These are phyloP conservation scores for Stentor roeselii DNA, from an alignment of 73 alveolate genomes.

Conservation along the genomic window DNA sequence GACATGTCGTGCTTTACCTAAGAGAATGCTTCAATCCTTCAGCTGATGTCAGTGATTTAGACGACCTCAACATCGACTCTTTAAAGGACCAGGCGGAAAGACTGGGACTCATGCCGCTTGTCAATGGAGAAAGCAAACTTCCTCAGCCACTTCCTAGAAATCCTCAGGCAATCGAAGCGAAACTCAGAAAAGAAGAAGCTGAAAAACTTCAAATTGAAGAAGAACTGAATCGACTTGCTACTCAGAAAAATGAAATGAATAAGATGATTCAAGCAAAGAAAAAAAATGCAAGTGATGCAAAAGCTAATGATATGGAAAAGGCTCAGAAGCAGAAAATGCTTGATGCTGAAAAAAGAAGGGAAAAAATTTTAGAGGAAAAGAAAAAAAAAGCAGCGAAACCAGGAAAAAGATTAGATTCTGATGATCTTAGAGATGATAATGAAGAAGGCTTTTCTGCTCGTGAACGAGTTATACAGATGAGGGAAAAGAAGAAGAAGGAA, in stretches of 20 bases:
- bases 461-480: constrained; percentile 29
- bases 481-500: constrained; percentile 35
- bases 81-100: constrained; percentile 91
- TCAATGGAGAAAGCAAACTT: constrained; percentile 48
- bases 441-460: constrained; percentile 29
- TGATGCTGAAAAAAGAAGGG: neutral
- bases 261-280: too few relatives aligned
- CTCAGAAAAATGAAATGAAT: constrained; percentile 32
- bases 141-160: constrained; percentile 30
- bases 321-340: neutral
- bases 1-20: constrained; percentile 78
- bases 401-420: constrained; percentile 29
- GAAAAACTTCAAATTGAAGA: constrained; percentile 33
- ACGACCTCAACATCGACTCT: constrained; percentile 83
- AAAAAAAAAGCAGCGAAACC: neutral
- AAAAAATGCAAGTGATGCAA: constrained; percentile 31
- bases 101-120: constrained; percentile 67
- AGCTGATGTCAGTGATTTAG: constrained; percentile 84
- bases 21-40: constrained; percentile 79
- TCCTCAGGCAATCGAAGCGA: constrained; percentile 30
- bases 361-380: neutral
- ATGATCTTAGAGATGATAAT: constrained; percentile 33
- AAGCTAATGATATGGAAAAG: constrained; percentile 19
- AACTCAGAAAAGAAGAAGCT: constrained; percentile 43
- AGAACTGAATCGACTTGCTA: constrained; percentile 35